These are phyloP conservation scores for Pleurostoma richardsiae DNA, from an alignment of 2,329 filamentous ascomycete genomes.

Conservation along the genomic window DNA sequence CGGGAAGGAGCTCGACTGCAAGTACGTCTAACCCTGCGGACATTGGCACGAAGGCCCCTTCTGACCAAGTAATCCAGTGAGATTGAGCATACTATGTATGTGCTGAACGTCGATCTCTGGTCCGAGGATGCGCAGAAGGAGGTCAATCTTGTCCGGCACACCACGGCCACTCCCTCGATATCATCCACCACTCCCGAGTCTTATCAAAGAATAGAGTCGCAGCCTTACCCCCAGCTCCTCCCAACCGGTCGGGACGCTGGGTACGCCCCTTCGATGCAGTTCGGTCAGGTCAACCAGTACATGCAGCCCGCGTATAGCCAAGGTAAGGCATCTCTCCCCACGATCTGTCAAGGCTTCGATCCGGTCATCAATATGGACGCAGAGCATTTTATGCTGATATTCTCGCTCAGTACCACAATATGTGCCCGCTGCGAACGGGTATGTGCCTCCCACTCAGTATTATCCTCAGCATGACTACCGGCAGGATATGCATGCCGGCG, in stretches of 20 bases:
- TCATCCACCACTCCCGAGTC: conserved; percentile 75
- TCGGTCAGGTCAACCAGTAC: conserved; percentile 4
- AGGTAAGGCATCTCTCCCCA: conserved; percentile 2
- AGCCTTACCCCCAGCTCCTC: conserved; percentile 27
- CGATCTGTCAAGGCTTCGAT: background rate
- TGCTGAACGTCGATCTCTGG: conserved; percentile 64
- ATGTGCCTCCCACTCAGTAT: background rate
- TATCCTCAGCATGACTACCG: background rate
- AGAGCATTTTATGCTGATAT: no score
- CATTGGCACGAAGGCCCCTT: background rate
- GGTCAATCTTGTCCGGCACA: conserved; percentile 61
- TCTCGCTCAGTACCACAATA: conserved; percentile 4
- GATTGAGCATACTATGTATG: conserved; percentile 45
- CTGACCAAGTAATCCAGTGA: conserved; percentile 43
- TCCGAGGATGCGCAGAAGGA: conserved; percentile 60
- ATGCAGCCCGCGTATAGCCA: conserved; percentile 5
- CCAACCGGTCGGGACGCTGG: conserved; percentile 30
- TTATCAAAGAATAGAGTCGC: conserved; percentile 37
- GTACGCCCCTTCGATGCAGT: background rate
- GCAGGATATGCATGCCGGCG: background rate
- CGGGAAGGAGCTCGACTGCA: conserved; percentile 77
- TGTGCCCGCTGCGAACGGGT: conserved; percentile 8
- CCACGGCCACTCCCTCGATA: conserved; percentile 65
- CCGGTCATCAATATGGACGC: no score
- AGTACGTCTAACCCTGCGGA: conserved; percentile 45